These are phyloP conservation scores for Ganoderma boninense DNA, from an alignment of 1,284 basidiomycete genomes.

Conservation along the genomic window DNA sequence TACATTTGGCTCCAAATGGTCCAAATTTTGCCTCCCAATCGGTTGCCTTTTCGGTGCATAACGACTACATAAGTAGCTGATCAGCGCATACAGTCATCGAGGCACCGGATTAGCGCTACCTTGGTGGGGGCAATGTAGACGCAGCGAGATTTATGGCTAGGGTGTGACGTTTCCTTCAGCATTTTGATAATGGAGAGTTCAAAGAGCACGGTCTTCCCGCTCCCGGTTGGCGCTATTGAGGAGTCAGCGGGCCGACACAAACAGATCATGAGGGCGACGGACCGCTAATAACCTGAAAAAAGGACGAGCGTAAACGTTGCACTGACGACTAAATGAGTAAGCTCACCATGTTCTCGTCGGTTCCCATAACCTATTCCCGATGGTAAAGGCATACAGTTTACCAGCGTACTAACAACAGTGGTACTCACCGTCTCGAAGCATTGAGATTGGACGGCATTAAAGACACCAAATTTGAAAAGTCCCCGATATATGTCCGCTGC, in stretches of 20 bases:
- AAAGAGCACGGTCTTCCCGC: constrained; percentile 94
- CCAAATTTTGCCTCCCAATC: constrained; percentile 90
- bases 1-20: constrained; percentile 78
- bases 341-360: constrained; percentile 78
- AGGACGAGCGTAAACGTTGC: neutral
- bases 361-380: constrained; percentile 65
- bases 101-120: constrained; percentile 49
- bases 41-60: constrained; percentile 85
- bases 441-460: constrained; percentile 90
- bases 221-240: constrained; percentile 83
- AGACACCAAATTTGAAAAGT: constrained; percentile 87
- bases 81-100: constrained; percentile 7
- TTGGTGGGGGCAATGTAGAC: constrained; percentile 97
- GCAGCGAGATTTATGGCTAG: constrained; percentile 62
- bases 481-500: constrained; percentile 83
- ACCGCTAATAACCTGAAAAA: constrained; percentile 81
- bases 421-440: constrained; percentile 76
- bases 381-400: neutral
- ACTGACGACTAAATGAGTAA: neutral
- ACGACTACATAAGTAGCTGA: constrained; percentile 59
- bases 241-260: constrained; percentile 3
- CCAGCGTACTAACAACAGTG: neutral
- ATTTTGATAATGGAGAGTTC: constrained; percentile 90
- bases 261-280: constrained; percentile 30
- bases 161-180: constrained; percentile 57